A percentile compares a stretch with the other conserved stretches of the same genome.
These are phyloP conservation scores for Candolleomyces eurysporus DNA, from an alignment of 768 basidiomycete genomes.

Conservation along the genomic window DNA sequence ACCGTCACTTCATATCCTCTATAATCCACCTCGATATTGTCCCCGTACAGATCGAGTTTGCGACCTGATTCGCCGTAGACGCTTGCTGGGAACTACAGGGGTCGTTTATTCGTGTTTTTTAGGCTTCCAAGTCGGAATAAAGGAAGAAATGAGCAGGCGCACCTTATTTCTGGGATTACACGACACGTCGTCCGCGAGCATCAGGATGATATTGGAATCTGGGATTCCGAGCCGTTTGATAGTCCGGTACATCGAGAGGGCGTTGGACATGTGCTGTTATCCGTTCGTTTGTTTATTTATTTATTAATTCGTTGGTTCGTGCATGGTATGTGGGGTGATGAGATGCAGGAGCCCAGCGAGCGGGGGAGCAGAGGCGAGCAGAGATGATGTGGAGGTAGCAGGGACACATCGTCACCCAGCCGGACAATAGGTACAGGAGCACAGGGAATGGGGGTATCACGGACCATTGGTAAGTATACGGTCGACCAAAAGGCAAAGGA, in stretches of 20 bases:
- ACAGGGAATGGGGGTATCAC: background rate
- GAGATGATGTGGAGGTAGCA: too few species aligned
- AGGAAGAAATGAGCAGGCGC: too few species aligned
- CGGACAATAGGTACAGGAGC: background rate
- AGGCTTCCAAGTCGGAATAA: too few species aligned
- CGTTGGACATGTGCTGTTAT: conserved; percentile 93
- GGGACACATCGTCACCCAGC: too few species aligned
- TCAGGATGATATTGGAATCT: conserved; percentile 97
- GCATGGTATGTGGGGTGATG: too few species aligned
- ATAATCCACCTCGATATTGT: conserved; percentile 97
- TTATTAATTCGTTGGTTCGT: background rate
- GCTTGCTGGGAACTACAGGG: conserved; percentile 65
- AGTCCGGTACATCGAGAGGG: conserved; percentile 97
- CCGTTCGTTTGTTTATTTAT: background rate
- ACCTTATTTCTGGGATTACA: conserved; percentile 85
- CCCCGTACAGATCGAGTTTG: conserved; percentile 87
- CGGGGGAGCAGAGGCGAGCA: too few species aligned
- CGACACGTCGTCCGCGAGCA: conserved; percentile 96
- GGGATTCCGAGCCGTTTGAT: conserved; percentile 98
- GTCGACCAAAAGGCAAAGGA: background rate
- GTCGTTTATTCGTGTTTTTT: too few species aligned
- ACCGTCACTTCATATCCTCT: conserved; percentile 98
- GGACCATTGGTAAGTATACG: background rate
- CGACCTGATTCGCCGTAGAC: conserved; percentile 89
- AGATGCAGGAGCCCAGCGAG: too few species aligned